A percentile compares a stretch with the other conserved stretches of the same genome.
Conservation (phyloP, 1,284 basidiomycete species). For the Cystobasidium sp. region DNA sequence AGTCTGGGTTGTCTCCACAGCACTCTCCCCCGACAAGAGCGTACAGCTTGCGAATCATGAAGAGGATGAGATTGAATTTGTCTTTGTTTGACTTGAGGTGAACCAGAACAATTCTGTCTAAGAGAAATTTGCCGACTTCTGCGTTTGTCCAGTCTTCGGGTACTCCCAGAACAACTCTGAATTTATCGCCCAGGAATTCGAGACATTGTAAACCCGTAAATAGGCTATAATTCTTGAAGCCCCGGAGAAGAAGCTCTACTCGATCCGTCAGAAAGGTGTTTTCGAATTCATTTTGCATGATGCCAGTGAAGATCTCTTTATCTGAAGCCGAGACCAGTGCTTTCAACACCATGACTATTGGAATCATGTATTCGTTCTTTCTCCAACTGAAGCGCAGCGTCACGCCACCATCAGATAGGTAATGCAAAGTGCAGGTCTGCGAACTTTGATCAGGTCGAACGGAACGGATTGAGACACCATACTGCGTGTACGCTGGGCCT, state of each 20-base stretch:
- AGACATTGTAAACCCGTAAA: constrained; percentile 91
- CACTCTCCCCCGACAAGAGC: constrained; percentile 87
- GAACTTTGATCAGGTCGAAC: constrained; percentile 88
- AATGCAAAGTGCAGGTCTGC: constrained; percentile 94
- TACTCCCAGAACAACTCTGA: constrained; percentile 85
- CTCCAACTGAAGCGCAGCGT: constrained; percentile 96
- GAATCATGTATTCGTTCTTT: constrained; percentile 98
- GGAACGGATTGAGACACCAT: constrained; percentile 94
- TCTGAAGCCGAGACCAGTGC: constrained; percentile 93
- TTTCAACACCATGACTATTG: constrained; percentile 95
- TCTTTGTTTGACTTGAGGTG: constrained; percentile 88
- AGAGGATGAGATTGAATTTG: constrained; percentile 97
- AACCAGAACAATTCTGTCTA: constrained; percentile 86
- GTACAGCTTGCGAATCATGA: constrained; percentile 97
- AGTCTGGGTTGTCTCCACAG: constrained; percentile 96
- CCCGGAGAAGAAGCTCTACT: constrained; percentile 94
- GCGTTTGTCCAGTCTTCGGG: constrained; percentile 93
- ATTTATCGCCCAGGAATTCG: constrained; percentile 97
- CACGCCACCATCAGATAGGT: constrained; percentile 92
- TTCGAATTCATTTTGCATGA: constrained; percentile 95
- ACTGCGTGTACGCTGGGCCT: constrained; percentile 91
- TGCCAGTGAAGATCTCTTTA: constrained; percentile 96
- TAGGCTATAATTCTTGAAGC: constrained; percentile 90
- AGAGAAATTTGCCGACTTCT: constrained; percentile 79
- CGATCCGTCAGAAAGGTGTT: constrained; percentile 98